These are phyloP conservation scores for Plasmodium billcollinsi DNA, from an alignment of 169 alveolate genomes.

Conservation along the genomic window DNA sequence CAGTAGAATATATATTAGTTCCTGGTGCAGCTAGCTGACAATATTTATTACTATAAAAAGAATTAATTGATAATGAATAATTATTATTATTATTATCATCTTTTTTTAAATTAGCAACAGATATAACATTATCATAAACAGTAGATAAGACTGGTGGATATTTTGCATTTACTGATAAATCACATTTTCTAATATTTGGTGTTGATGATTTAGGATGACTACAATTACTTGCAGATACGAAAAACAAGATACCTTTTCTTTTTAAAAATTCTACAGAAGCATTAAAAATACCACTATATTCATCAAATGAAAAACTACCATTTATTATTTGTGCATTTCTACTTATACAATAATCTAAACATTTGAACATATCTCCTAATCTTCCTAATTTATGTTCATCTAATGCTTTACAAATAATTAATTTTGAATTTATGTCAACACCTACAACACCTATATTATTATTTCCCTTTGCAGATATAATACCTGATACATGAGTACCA, in stretches of 20 bases:
- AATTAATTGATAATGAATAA: conserved; percentile 37
- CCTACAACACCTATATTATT: conserved; percentile 65
- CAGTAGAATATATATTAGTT: conserved; percentile 80
- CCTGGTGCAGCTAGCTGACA: conserved; percentile 84
- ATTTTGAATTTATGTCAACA: conserved; percentile 45
- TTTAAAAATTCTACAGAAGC: conserved; percentile 21
- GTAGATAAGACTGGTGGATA: conserved; percentile 44
- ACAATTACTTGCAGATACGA: conserved; percentile 74
- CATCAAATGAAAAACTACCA: conserved; percentile 77
- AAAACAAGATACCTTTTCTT: conserved; percentile 29
- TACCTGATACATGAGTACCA: conserved; percentile 89
- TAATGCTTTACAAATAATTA: conserved; percentile 81
- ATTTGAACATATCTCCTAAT: conserved; percentile 78
- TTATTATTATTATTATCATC: background rate
- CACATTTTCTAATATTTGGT: conserved; percentile 64
- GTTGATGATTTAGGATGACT: background rate
- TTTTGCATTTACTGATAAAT: conserved; percentile 25
- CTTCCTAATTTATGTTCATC: conserved; percentile 81
- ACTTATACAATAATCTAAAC: conserved; percentile 79
- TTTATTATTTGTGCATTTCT: conserved; percentile 76
- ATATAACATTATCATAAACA: conserved; percentile 18
- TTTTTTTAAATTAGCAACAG: conserved; percentile 57
- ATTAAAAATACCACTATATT: conserved; percentile 51
- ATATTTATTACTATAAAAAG: conserved; percentile 64
- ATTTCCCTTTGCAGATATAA: conserved; percentile 70